phyloP scores from a whole-genome alignment of 176 grass and related monocot genomes.

The Ananas comosus region DNA sequence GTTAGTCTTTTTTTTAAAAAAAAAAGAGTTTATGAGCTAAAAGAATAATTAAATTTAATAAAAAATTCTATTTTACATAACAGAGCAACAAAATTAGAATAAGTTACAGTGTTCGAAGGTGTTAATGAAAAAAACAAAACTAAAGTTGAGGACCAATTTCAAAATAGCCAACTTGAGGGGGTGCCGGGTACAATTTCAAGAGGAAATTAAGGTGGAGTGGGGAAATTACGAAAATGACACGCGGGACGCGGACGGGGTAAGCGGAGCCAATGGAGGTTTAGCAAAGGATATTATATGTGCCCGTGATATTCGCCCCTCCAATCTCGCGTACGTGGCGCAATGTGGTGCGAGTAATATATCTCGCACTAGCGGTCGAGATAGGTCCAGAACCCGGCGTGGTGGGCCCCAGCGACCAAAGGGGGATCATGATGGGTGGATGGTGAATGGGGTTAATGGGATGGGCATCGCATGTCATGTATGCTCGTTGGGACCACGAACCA shows the following conservation, averaged over 20 bases:
- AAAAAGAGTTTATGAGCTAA: too few relatives aligned
- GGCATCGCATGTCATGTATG: not conserved
- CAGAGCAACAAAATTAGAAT: too few relatives aligned
- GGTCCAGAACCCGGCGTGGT: not conserved
- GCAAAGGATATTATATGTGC: conserved; percentile 33
- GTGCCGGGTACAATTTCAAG: not conserved
- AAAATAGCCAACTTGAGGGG: not conserved
- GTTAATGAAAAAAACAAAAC: too few relatives aligned
- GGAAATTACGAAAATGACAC: not conserved
- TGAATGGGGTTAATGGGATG: too few relatives aligned
- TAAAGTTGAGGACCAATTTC: not conserved
- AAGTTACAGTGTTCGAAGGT: too few relatives aligned
- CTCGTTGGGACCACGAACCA: too few relatives aligned
- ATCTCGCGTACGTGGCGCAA: conserved; percentile 5
- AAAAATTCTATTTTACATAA: too few relatives aligned
- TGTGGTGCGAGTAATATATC: conserved; percentile 21
- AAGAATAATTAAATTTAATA: too few relatives aligned
- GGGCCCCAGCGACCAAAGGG: not conserved
- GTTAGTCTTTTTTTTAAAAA: too few relatives aligned
- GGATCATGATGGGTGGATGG: not conserved
- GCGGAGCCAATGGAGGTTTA: conserved; percentile 14
- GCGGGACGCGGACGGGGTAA: not conserved
- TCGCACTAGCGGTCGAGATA: not conserved
- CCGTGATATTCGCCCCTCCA: not conserved
- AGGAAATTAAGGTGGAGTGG: not conserved